phyloP scores from a whole-genome alignment of 139 green algal species.

The Haematococcus lacustris region DNA sequence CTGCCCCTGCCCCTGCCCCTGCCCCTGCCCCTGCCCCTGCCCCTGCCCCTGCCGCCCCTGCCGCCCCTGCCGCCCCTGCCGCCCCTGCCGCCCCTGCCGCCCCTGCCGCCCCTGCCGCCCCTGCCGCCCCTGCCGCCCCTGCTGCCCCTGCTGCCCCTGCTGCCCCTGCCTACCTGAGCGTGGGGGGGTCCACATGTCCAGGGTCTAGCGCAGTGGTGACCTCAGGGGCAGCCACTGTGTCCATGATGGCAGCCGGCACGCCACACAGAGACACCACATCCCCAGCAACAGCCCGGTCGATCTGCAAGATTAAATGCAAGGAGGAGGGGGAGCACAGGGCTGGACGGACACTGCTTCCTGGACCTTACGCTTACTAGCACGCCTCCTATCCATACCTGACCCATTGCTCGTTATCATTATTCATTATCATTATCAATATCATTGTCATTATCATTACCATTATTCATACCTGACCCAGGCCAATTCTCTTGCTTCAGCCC shows the following conservation, averaged over 20 bases:
- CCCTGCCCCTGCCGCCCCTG: no score
- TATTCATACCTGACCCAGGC: background rate
- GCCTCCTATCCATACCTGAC: no score
- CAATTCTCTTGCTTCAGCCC: background rate
- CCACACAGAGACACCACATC: slow-evolving; percentile 79
- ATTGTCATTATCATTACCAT: background rate
- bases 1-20: no score
- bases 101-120: no score
- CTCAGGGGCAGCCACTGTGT: slow-evolving; percentile 57
- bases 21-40: no score
- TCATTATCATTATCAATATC: background rate
- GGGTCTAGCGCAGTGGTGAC: slow-evolving; percentile 50
- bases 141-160: no score
- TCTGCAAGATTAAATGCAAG: background rate
- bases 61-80: no score
- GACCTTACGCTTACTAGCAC: background rate
- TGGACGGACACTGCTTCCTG: background rate
- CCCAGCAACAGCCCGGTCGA: slow-evolving; percentile 59
- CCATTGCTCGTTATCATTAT: background rate
- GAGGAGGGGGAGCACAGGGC: background rate
- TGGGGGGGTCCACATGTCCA: slow-evolving; percentile 80
- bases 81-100: no score
- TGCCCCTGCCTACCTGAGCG: slow-evolving; percentile 45
- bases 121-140: no score
- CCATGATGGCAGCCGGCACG: slow-evolving; percentile 46